Percentiles rank a stretch among this genome's conserved stretches.
These are phyloP conservation scores for Boletus rubescentipes DNA, from an alignment of 768 basidiomycete genomes.

Conservation along the genomic window DNA sequence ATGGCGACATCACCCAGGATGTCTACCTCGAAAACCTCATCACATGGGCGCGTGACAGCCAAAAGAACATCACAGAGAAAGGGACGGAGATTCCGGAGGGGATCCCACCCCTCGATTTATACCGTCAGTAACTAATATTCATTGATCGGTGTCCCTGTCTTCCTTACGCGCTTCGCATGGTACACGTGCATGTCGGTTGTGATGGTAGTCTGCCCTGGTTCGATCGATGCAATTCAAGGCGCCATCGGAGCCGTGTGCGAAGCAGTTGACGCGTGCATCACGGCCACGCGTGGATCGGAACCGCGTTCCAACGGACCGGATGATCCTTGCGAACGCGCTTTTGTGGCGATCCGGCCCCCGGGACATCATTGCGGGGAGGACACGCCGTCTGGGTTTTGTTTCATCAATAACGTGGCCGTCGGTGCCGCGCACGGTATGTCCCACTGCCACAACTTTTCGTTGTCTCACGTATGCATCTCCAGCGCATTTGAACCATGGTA, in stretches of 20 bases:
- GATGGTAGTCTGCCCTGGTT: constrained; percentile 68
- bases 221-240: constrained; percentile 75
- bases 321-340: constrained; percentile 47
- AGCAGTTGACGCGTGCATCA: constrained; percentile 72
- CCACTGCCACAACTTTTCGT: not conserved
- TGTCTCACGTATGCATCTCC: not conserved
- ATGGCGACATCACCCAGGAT: constrained; percentile 67
- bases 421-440: constrained; percentile 84
- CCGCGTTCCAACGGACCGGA: constrained; percentile 2
- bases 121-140: constrained; percentile 49
- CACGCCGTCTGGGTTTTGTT: constrained; percentile 90
- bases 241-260: constrained; percentile 84
- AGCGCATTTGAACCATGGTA: constrained; percentile 81
- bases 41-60: constrained; percentile 58
- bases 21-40: constrained; percentile 64
- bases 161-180: not conserved
- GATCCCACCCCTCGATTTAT: constrained; percentile 77
- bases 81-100: constrained; percentile 75
- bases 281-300: constrained; percentile 20
- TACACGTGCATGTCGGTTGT: not conserved
- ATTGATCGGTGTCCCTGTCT: not conserved
- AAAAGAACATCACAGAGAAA: constrained; percentile 57
- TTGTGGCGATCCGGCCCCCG: constrained; percentile 85
- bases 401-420: constrained; percentile 90
- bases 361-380: constrained; percentile 95